These are phyloP conservation scores for Heritiera littoralis DNA, from an alignment of 345 rosid species.

Conservation along the genomic window DNA sequence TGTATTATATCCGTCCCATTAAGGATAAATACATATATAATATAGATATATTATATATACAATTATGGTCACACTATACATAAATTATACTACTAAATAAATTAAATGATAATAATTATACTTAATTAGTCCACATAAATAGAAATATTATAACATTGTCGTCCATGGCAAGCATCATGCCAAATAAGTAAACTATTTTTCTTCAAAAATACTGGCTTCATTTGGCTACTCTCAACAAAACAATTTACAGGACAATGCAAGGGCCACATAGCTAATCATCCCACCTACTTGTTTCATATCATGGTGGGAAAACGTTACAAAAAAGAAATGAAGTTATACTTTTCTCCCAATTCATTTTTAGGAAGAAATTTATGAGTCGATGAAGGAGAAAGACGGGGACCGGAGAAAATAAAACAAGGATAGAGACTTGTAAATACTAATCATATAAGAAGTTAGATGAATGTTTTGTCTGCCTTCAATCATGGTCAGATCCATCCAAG, in stretches of 20 bases:
- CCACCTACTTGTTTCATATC: conserved; percentile 4
- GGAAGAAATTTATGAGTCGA: neutral
- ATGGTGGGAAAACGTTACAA: neutral
- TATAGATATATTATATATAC: too few relatives aligned
- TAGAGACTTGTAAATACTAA: neutral
- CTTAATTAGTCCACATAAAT: too few relatives aligned
- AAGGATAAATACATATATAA: too few relatives aligned
- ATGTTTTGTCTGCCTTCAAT: neutral
- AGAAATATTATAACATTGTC: too few relatives aligned
- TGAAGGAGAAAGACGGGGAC: neutral
- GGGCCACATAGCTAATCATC: neutral
- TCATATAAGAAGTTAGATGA: neutral
- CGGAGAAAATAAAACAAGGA: neutral
- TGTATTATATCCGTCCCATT: too few relatives aligned
- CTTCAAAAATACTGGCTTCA: conserved; percentile 1
- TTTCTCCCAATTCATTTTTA: neutral
- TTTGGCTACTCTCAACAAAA: conserved; percentile 1
- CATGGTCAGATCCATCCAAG: neutral
- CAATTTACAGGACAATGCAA: neutral
- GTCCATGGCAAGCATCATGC: neutral
- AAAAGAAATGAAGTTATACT: neutral
- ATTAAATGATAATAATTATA: too few relatives aligned
- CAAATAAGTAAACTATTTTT: neutral
- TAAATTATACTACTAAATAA: too few relatives aligned
- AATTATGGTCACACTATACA: too few relatives aligned